phyloP scores from a whole-genome alignment of 176 grass and related monocot species.

The Aegilops bicornis region DNA sequence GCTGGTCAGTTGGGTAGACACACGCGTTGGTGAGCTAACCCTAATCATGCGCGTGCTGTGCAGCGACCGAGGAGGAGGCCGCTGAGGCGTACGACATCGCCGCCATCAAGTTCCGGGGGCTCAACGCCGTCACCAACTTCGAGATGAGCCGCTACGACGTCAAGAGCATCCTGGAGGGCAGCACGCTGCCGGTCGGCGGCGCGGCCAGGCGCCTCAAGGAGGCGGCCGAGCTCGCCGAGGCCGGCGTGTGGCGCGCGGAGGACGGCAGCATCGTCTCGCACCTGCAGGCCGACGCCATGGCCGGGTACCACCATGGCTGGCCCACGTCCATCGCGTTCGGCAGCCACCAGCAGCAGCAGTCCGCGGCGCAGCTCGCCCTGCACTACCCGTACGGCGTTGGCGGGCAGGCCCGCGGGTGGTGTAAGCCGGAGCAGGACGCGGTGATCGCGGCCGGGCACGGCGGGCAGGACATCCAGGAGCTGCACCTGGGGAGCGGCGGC shows the following conservation, averaged over 20 bases:
- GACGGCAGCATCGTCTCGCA: slow-evolving; percentile 25
- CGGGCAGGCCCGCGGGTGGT: slow-evolving; percentile 49
- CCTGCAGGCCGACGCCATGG: slow-evolving; percentile 40
- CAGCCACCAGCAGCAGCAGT: slow-evolving; percentile 42
- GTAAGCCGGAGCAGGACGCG: slow-evolving; percentile 57
- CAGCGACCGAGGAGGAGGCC: slow-evolving; percentile 79
- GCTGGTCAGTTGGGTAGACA: neutral
- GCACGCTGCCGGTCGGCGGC: slow-evolving; percentile 47
- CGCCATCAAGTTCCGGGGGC: slow-evolving; percentile 73
- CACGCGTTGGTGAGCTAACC: slow-evolving; percentile 28
- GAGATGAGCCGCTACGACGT: slow-evolving; percentile 80
- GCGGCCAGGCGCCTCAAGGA: slow-evolving; percentile 52
- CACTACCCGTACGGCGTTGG: slow-evolving; percentile 41
- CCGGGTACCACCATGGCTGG: slow-evolving; percentile 34
- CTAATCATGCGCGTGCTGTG: slow-evolving; percentile 32
- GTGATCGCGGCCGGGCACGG: slow-evolving; percentile 26
- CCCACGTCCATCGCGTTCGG: slow-evolving; percentile 36
- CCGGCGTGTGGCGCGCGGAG: slow-evolving; percentile 40
- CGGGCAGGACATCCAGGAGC: slow-evolving; percentile 47
- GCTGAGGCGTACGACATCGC: slow-evolving; percentile 88
- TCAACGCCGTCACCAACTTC: slow-evolving; percentile 80
- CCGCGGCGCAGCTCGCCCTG: slow-evolving; percentile 40
- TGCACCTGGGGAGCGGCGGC: slow-evolving; percentile 42
- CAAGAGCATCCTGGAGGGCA: slow-evolving; percentile 65
- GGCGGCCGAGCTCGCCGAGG: slow-evolving; percentile 44